A percentile compares a stretch with the other conserved stretches of the same genome.
Evolutionary conservation across 768 basidiomycete genomes (phyloP).

Genomic region (Kwoniella botswanensis): DNA sequence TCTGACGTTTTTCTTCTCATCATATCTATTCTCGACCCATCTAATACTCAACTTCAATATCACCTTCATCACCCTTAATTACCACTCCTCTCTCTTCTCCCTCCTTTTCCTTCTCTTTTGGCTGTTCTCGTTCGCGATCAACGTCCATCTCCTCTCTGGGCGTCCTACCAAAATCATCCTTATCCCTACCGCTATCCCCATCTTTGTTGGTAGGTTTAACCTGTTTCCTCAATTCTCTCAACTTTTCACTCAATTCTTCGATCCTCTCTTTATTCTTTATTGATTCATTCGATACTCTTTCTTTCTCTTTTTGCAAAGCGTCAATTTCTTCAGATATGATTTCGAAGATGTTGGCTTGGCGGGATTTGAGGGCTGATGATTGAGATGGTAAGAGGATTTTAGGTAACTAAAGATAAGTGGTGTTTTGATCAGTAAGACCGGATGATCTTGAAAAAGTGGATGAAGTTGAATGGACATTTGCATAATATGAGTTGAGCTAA

Average conservation of each 20-base stretch:
- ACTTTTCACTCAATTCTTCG: constrained; percentile 32
- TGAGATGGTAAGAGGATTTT: constrained; percentile 52
- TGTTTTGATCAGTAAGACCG: no score
- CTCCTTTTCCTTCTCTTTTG: constrained; percentile 1
- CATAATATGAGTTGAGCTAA: not conserved
- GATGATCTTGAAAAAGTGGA: no score
- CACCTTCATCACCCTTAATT: constrained; percentile 49
- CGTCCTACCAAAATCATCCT: constrained; percentile 40
- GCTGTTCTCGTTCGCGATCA: constrained; percentile 6
- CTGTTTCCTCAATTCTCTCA: constrained; percentile 40
- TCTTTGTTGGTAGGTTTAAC: constrained; percentile 24
- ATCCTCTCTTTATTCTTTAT: constrained; percentile 38
- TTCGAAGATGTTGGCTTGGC: constrained; percentile 44
- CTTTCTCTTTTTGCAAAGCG: constrained; percentile 37
- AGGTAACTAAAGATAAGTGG: constrained; percentile 36
- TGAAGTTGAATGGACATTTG: not conserved
- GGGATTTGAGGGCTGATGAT: constrained; percentile 38
- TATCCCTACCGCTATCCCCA: constrained; percentile 8
- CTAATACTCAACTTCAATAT: constrained; percentile 52
- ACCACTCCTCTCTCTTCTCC: constrained; percentile 36
- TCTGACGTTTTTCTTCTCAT: not conserved
- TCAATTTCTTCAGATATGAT: constrained; percentile 41
- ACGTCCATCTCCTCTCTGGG: constrained; percentile 36
- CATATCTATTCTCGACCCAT: not conserved
- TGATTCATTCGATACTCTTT: constrained; percentile 14